These are phyloP conservation scores for Crataegus laevigata DNA, from an alignment of 306 rosid genomes.

Conservation along the genomic window DNA sequence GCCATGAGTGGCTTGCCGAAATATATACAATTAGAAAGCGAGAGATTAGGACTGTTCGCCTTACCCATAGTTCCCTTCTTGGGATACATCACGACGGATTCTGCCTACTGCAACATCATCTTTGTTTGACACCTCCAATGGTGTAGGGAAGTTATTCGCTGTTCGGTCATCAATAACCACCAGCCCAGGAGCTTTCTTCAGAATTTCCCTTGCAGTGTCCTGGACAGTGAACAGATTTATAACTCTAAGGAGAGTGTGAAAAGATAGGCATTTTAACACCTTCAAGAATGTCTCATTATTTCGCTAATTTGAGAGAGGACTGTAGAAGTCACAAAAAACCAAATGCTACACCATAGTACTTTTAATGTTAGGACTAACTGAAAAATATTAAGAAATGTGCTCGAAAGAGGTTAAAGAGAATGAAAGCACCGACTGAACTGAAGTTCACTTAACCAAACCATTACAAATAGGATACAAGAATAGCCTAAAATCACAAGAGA, in stretches of 20 bases:
- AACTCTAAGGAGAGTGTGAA: neutral
- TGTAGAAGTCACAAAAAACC: neutral
- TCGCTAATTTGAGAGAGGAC: neutral
- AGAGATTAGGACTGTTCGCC: neutral
- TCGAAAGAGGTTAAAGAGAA: neutral
- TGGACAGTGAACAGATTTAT: constrained; percentile 16
- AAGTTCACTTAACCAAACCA: neutral
- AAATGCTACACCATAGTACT: neutral
- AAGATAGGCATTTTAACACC: neutral
- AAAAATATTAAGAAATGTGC: neutral
- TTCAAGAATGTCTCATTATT: neutral
- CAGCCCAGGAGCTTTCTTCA: constrained; percentile 77
- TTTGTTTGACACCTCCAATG: constrained; percentile 85
- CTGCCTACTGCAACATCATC: constrained; percentile 93
- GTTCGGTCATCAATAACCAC: constrained; percentile 80
- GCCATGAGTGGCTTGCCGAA: constrained; percentile 7
- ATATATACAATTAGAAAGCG: neutral
- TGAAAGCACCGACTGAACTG: neutral
- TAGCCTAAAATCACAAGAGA: neutral
- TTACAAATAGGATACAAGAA: neutral
- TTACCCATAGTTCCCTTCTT: constrained; percentile 80
- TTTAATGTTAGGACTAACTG: no score
- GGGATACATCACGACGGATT: constrained; percentile 84
- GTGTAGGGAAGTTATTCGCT: constrained; percentile 84
- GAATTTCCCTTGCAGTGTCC: constrained; percentile 74